Evolutionary conservation across 371 early-diverging fungal genomes (phyloP).

Genomic region (Phascolomyces articulosus): DNA sequence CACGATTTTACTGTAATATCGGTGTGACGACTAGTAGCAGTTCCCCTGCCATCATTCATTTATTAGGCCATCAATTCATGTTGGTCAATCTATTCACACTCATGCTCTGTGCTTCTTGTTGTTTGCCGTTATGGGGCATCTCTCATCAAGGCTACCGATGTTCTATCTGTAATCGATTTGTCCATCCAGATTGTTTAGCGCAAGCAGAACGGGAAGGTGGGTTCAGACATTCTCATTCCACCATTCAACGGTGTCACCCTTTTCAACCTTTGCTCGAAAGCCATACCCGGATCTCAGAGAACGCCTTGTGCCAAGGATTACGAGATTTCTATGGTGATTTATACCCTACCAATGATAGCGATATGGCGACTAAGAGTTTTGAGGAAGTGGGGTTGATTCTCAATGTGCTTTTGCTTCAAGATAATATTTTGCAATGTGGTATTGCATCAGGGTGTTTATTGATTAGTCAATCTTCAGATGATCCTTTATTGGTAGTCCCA

Average conservation of each 20-base stretch:
- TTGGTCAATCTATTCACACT: slow-evolving; percentile 60
- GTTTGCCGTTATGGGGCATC: slow-evolving; percentile 60
- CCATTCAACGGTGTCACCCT: slow-evolving; percentile 32
- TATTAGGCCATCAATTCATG: slow-evolving; percentile 51
- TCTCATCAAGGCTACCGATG: slow-evolving; percentile 61
- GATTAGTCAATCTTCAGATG: slow-evolving; percentile 23
- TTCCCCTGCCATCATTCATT: slow-evolving; percentile 4
- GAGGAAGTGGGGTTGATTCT: slow-evolving; percentile 45
- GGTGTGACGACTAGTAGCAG: background rate
- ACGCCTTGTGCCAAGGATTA: slow-evolving; percentile 18
- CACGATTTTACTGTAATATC: slow-evolving; percentile 16
- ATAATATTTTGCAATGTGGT: slow-evolving; percentile 44
- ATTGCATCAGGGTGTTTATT: slow-evolving; percentile 44
- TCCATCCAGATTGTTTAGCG: slow-evolving; percentile 50
- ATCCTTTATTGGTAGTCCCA: slow-evolving; percentile 18
- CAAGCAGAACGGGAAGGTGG: slow-evolving; percentile 18
- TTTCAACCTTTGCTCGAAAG: slow-evolving; percentile 33
- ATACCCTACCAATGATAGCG: slow-evolving; percentile 17
- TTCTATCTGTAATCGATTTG: slow-evolving; percentile 49
- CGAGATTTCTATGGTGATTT: slow-evolving; percentile 29
- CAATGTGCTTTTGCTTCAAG: slow-evolving; percentile 39
- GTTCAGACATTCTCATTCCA: background rate
- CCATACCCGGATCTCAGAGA: slow-evolving; percentile 28
- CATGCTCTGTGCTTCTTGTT: slow-evolving; percentile 54
- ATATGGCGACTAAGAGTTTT: slow-evolving; percentile 27